phyloP scores from a whole-genome alignment of 192 early-diverging fungal species.

The Entophlyctis luteolus region DNA sequence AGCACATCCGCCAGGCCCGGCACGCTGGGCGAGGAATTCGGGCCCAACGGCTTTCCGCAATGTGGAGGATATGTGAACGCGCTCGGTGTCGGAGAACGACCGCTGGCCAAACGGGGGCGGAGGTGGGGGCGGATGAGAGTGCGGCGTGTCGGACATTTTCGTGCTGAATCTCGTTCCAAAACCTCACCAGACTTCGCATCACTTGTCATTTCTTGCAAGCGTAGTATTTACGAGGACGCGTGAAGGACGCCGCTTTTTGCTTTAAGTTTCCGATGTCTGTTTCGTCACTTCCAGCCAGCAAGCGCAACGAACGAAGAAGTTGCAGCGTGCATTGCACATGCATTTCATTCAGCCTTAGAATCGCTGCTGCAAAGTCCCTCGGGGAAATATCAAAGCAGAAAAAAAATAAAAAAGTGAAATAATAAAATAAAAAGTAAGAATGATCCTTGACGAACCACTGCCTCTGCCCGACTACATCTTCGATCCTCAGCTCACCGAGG shows the following conservation, averaged over 20 bases:
- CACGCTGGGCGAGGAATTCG: conserved; percentile 62
- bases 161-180: too few relatives aligned
- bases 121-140: not conserved
- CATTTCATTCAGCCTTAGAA: not conserved
- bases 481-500: not conserved
- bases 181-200: too few relatives aligned
- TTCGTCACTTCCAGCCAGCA: not conserved
- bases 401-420: not conserved
- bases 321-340: too few relatives aligned
- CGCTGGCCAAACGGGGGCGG: conserved; percentile 12
- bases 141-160: not conserved
- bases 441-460: not conserved
- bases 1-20: conserved; percentile 54
- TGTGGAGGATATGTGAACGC: conserved; percentile 20
- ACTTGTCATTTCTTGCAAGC: too few relatives aligned
- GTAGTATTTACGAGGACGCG: not conserved
- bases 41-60: conserved; percentile 65
- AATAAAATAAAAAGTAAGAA: not conserved
- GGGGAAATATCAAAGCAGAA: not conserved
- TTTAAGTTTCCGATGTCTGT: not conserved
- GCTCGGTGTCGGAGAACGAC: conserved; percentile 26
- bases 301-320: not conserved
- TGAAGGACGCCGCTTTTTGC: not conserved
- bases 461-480: not conserved
- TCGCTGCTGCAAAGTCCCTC: not conserved